Evolutionary conservation across 2,329 filamentous ascomycete genomes (phyloP), one percentile per base, ranked within the genome.

Genomic region (Alternaria panax): DNA sequence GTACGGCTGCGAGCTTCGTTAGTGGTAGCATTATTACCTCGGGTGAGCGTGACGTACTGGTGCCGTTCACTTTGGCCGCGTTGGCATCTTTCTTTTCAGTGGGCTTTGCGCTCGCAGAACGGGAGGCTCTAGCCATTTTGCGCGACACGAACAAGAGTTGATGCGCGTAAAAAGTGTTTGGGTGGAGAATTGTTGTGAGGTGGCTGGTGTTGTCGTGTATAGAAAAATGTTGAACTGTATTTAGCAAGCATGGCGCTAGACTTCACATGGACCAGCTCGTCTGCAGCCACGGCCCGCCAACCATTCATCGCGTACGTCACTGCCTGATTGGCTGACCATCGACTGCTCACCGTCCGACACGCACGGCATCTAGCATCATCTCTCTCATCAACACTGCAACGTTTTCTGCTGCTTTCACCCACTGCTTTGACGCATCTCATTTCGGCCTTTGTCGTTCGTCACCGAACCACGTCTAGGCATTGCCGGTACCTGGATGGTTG

Each of bases 111-210:
- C 68, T 66, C 28, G 72, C 67, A 50, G 70, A 67, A 66, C 74
- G 73, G 50, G 74, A 55, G 65, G 68, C 69, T 54, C 71, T 71
- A 62, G 73, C 69, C 74, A 77, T 76, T 60, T 32, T 65, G 53
- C 45, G 59, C 54, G 65, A 60, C 51, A 60, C 51, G 56, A 51
- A 63, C 43, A 34, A 34, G 53, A 54, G 42, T 43, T 45, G 62
- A 62, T 64, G 66, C 65, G 65, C 57, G 63, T 56, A 53, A 58
- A 50, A 43, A 52, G 54, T 53, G 58, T 60, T 58, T 47, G 53
- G 56, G 50, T 63, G 54, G 54, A 48, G 20, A 45, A 22, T 51
- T 55, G 53, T 52, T 60, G 50, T 62, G 62, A 58, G 63, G 67
- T 65, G 61, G 67, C 52, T 69, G 64, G 70, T 69, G 69, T 69